Evolutionary conservation across 2,329 filamentous ascomycete genomes (phyloP).

Genomic region (Torrubiella hemipterigena): DNA sequence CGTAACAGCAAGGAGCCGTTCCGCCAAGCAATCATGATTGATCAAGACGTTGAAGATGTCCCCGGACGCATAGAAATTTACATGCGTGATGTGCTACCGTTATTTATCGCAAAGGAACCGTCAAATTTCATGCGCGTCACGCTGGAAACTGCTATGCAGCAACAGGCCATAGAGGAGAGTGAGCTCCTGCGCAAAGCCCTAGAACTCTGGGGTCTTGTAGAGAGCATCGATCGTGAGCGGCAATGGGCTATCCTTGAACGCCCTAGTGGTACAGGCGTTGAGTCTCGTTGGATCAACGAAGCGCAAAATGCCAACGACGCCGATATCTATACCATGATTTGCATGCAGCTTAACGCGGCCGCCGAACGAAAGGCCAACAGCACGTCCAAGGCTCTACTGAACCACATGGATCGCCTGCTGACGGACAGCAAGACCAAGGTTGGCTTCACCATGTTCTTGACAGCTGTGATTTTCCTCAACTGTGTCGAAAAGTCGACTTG

Average conservation of each 20-base stretch:
- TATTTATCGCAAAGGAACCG: slow-evolving; percentile 46
- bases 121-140: slow-evolving; percentile 49
- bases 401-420: slow-evolving; percentile 47
- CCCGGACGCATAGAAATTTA: slow-evolving; percentile 47
- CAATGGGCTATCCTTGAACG: slow-evolving; percentile 46
- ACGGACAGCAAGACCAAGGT: slow-evolving; percentile 49
- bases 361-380: slow-evolving; percentile 51
- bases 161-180: slow-evolving; percentile 34
- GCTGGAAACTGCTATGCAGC: slow-evolving; percentile 38
- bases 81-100: slow-evolving; percentile 43
- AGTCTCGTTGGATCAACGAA: slow-evolving; percentile 36
- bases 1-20: slow-evolving; percentile 20
- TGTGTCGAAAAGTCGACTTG: slow-evolving; percentile 57
- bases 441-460: slow-evolving; percentile 49
- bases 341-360: slow-evolving; percentile 51
- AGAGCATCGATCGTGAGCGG: slow-evolving; percentile 52
- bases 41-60: slow-evolving; percentile 48
- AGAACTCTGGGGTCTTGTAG: slow-evolving; percentile 53
- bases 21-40: slow-evolving; percentile 40
- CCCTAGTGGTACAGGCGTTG: slow-evolving; percentile 25
- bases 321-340: slow-evolving; percentile 49
- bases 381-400: slow-evolving; percentile 45
- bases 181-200: slow-evolving; percentile 44
- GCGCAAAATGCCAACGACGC: slow-evolving; percentile 33
- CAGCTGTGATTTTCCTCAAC: slow-evolving; percentile 50